Base-by-base conservation (phyloP, 75 land plant genomes). In the Picea sitchensis region DNA sequence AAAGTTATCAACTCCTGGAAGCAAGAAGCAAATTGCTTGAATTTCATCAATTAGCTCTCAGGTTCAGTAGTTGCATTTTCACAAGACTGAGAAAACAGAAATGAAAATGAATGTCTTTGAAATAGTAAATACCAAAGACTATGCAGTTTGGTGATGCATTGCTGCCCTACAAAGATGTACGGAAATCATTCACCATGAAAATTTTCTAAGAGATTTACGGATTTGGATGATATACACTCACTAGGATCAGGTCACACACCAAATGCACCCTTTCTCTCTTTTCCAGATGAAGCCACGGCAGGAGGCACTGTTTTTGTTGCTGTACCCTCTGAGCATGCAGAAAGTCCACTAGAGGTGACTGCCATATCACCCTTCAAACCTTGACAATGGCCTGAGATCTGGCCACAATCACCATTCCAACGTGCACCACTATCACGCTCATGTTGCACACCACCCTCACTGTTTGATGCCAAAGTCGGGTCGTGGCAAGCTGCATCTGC, bases 401-500 rank as follows among this genome's bases (percentile, higher is more conserved):
- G 26, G 18, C 74, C 51, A 20, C 74, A 71, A 23, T 47, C 74
- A 1, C 51, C 51, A 8, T 71, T 71, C 51, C 74, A 38, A 71
- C 74, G 44, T 47, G 21, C 11, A n/a, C 5, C 41, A n/a, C 23
- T 71, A 20, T 47, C 51, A 71, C n/a, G 74, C n/a, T 71, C 74
- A 20, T 71, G 34, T 56, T 71, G 74, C 74, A 71, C 1, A 9
- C 84, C 90, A 57, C 73, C 84, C 15, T 20, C 77, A 67, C 21
- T 82, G 63, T 83, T 78, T 2, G 61, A 83, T 51, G 77, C 76
- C 63, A 77, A 65, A 5, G 82, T 84, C 0, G 91, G 84, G 59
- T 82, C 83, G 17, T 84, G 77, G 71, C 94, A 94, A 67, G 85
- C 80, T 34, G 87, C 72, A 79, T 90, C 92, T 78, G 86, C 88